Percentiles rank a stretch among this genome's conserved stretches.
phyloP scores from a whole-genome alignment of 352 stramenopile genomes.

The Thalassiosira gravida region DNA sequence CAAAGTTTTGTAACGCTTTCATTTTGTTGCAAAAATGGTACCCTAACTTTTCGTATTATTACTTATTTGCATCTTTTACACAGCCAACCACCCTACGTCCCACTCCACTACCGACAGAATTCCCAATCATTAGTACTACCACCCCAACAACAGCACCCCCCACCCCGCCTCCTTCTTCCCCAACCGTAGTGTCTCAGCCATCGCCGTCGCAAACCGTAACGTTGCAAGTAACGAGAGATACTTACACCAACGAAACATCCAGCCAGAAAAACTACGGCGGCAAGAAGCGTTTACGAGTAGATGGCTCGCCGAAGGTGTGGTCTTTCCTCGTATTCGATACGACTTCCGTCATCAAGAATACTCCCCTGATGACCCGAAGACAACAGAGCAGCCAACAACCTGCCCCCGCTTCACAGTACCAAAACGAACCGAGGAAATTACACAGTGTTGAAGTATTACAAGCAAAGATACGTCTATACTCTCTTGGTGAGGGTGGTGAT shows the following conservation, averaged over 20 bases:
- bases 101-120: not conserved
- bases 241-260: conserved; percentile 18
- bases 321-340: conserved; percentile 29
- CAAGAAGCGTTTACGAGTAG: conserved; percentile 14
- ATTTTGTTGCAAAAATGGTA: not conserved
- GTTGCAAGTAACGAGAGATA: conserved; percentile 27
- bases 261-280: conserved; percentile 8
- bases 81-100: conserved; percentile 9
- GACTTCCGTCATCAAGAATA: conserved; percentile 9
- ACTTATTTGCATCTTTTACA: conserved; percentile 1
- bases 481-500: conserved; percentile 24
- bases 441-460: conserved; percentile 6
- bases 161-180: conserved; percentile 1
- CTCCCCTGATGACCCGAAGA: conserved; percentile 1
- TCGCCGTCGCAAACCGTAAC: conserved; percentile 9
- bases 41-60: not conserved
- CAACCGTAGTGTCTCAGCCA: not conserved
- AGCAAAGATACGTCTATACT: conserved; percentile 35
- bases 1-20: too few relatives aligned
- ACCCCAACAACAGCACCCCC: too few relatives aligned
- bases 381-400: not conserved
- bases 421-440: conserved; percentile 30
- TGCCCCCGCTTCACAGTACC: too few relatives aligned
- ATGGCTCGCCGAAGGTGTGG: conserved; percentile 18
- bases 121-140: not conserved